Base-by-base conservation (phyloP, 2,329 filamentous ascomycete genomes). In the Calonectria fujianensis region DNA sequence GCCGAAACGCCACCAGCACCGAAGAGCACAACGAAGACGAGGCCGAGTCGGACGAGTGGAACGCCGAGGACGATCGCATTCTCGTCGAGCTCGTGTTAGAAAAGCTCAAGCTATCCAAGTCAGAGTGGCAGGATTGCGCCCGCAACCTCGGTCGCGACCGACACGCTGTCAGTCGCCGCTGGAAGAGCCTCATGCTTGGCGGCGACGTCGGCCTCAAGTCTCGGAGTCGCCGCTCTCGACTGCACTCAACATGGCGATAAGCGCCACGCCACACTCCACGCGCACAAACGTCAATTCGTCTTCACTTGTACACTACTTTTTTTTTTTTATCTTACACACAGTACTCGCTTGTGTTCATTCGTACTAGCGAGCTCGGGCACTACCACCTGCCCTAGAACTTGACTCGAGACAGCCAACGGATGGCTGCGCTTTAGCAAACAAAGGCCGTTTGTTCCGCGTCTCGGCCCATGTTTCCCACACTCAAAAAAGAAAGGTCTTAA, bases 91-190 rank as follows among this genome's bases (percentile, higher is more conserved):
- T 94, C 24, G 91, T 94, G 50, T 86, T 94, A 8, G 91, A 93
- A 82, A 93, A 93, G 85, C 87, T 94, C 70, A 90, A 90, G 84
- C 87, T 94, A 29, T 89, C 89, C 78, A 93, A 91, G 83, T 87
- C 88, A 66, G 91, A 94, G 73, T 93, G 92, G 92, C 90, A 93
- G 74, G 92, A 94, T 81, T 93, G 92, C 82, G 92, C 92, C 54
- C 87, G 91, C 74, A 91, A 87, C 77, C 85, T 94, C 10, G 92
- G 92, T 75, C 91, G 89, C 79, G 91, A 93, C 83, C 86, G 90
- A 67, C 86, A 88, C 73, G 90, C 88, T 74, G 86, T 93, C 59
- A 89, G 89, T 52, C 86, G 89, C 66, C 85, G 92, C 78, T 94
- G 92, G 92, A 92, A 90, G 86, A 92, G 89, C 71, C 85, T 94